Base-by-base conservation (phyloP, 345 rosid genomes). In the Jatropha curcas region DNA sequence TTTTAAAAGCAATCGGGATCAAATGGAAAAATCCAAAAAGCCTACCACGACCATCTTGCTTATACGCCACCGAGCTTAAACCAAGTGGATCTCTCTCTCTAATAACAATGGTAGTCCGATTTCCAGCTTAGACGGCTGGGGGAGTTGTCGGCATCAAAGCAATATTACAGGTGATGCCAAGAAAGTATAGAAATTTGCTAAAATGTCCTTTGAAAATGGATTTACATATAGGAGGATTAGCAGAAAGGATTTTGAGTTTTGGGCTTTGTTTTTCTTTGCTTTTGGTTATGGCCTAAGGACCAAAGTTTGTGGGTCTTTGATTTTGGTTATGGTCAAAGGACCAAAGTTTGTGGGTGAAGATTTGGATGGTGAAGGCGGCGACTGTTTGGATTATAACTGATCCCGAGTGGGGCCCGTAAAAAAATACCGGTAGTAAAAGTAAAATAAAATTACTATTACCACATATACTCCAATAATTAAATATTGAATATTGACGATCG, bases 91-190 rank as follows among this genome's bases (percentile, higher is more conserved):
- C 43, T 6, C 43, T 39, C 17, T 79, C 82, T 25, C 65, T 81
- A 56, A 4, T 79, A 2, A 70, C 86, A 28, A 68, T 81, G 75
- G 84, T 86, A 1, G 56, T 81, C 0, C 74, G 86, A 8, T 79
- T 85, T 28, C 85, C 88, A 0, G 81, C 73, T 7, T 77, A 77
- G 68, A 77, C 81, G 1, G 73, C 70, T 0, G 77, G 81, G 0
- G 81, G 77, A 13, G 60, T 68, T 1, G 77, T 17, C 1, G 81
- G 81, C 4, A 77, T 73, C 50, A 60, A 8, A 58, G 77, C 66
- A 10, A 77, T 77, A 7, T 37, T 35, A 41, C 51, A 20, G 28
- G 41, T 59, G 39, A 77, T 73, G 73, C 74, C 77, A 5, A 3
- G 22, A 5, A 24, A 61, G 12, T 45, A 77, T 70, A 67, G 13